Conservation (phyloP, 495 filamentous ascomycete species). For the Aspergillus steynii region DNA sequence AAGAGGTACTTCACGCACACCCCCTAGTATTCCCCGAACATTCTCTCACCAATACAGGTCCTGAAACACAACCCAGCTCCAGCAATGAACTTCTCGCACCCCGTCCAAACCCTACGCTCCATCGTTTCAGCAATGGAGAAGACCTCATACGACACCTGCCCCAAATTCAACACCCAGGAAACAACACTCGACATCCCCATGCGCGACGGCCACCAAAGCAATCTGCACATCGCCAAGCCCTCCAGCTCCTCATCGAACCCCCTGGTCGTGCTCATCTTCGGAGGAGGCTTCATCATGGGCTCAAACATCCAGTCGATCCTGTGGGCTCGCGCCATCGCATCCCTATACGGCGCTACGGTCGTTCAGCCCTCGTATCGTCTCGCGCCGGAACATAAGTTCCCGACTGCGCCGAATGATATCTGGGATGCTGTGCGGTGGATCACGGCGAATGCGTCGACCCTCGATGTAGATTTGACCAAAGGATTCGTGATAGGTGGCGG, state of each 20-base stretch:
- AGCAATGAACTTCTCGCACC: conserved; percentile 8
- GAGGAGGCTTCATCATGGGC: conserved; percentile 46
- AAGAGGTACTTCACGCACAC: conserved; percentile 22
- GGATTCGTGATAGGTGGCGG: conserved; percentile 54
- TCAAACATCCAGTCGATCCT: conserved; percentile 27
- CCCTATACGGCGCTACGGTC: conserved; percentile 32
- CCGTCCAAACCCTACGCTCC: conserved; percentile 8
- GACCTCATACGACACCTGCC: conserved; percentile 8
- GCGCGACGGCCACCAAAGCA: conserved; percentile 40
- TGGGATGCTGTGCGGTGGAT: conserved; percentile 54
- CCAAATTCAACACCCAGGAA: conserved; percentile 22
- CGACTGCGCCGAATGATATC: conserved; percentile 44
- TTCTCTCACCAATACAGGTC: conserved; percentile 15
- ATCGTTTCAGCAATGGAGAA: conserved; percentile 11
- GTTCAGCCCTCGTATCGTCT: conserved; percentile 44
- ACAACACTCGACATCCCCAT: conserved; percentile 37
- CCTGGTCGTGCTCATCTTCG: conserved; percentile 43
- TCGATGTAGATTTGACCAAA: conserved; percentile 18
- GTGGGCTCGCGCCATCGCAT: conserved; percentile 31
- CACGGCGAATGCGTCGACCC: conserved; percentile 30
- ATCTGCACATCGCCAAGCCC: conserved; percentile 38
- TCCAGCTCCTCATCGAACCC: conserved; percentile 30
- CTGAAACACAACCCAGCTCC: conserved; percentile 28
- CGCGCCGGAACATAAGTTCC: conserved; percentile 51
- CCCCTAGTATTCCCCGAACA: background rate